These are phyloP conservation scores for Penicillium longicatenatum DNA, from an alignment of 495 filamentous ascomycete species.

Conservation along the genomic window DNA sequence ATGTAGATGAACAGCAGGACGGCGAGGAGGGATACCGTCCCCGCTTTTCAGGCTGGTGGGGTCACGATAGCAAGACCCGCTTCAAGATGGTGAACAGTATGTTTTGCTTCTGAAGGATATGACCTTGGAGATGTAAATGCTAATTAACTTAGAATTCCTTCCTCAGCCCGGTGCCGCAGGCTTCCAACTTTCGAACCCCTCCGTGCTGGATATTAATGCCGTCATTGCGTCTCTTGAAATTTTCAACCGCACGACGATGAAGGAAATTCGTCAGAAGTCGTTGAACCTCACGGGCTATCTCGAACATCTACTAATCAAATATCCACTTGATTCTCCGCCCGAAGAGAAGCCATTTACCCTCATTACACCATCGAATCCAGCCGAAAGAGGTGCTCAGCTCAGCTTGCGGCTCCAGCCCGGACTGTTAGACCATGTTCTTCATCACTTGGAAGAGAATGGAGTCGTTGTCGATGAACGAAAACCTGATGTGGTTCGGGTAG, in stretches of 20 bases:
- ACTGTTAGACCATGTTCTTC: constrained; percentile 69
- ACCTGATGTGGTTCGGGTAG: constrained; percentile 90
- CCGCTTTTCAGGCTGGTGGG: constrained; percentile 89
- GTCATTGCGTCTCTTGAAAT: constrained; percentile 77
- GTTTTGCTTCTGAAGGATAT: constrained; percentile 11
- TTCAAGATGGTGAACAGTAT: constrained; percentile 75
- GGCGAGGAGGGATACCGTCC: constrained; percentile 46
- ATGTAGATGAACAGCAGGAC: constrained; percentile 43
- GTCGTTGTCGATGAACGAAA: constrained; percentile 87
- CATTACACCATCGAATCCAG: constrained; percentile 76
- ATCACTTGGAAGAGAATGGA: constrained; percentile 64
- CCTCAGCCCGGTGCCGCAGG: constrained; percentile 67
- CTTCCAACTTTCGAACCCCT: constrained; percentile 65
- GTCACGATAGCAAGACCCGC: constrained; percentile 70
- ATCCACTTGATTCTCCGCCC: constrained; percentile 37
- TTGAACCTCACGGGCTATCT: constrained; percentile 77
- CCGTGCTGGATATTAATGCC: constrained; percentile 61
- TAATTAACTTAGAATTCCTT: constrained; percentile 55
- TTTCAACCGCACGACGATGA: constrained; percentile 73
- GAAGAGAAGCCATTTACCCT: constrained; percentile 62
- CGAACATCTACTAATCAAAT: constrained; percentile 62
- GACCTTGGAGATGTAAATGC: neutral
- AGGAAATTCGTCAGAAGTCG: constrained; percentile 71
- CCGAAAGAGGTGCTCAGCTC: constrained; percentile 82
- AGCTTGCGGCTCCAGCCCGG: constrained; percentile 70